Evolutionary conservation across 2,329 filamentous ascomycete species (phyloP), one percentile per base, ranked within the genome.

Genomic region (Penicillium fuscoglaucum): DNA sequence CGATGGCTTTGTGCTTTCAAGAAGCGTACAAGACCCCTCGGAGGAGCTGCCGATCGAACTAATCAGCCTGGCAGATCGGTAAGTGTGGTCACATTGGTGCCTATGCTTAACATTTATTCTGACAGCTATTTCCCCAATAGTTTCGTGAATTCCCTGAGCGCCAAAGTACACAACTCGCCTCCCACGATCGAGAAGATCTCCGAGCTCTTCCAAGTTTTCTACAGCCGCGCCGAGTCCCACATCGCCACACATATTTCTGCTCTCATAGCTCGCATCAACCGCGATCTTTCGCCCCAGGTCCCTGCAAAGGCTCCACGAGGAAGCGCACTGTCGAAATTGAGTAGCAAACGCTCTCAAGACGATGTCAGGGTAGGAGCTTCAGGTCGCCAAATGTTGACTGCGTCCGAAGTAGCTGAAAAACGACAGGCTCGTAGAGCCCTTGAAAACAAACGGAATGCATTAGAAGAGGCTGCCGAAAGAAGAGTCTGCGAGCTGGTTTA

Each of bases 21-120:
- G 69, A 17, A 70, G 70, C 53, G 57, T 80, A 13, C 80, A 89
- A 4, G 84, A 90, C 62, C 88, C 90, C 57, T 88, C 95, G 62
- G 91, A 96, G 68, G 90, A 96, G 70, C 85, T 99, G 43, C 95
- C 95, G 15, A 95, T 97, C 69, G 95, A 99, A 82, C 85, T 99
- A 59, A 84, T 95, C 58, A 95, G 91, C 74, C 79, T 97, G 71
- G 91, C 90, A 21, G 93, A 98, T 75, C 90, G 90, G 91, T 92
- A 80, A 61, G 74, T 64, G 41, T 33, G 48, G 28, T 29, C 13
- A 28, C 44, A 35, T 13, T 17, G 19, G 31, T n/a, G 13, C 35
- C 8, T 39, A 52, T 21, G 33, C 24, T 46, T 48, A 37, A 17
- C 10, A 9, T 40, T 31, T 33, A 55, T 50, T 45, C 54, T 59